Evolutionary conservation across 2,329 filamentous ascomycete genomes (phyloP), one percentile per base, ranked within the genome.

Genomic region (Monosporascus sp.): DNA sequence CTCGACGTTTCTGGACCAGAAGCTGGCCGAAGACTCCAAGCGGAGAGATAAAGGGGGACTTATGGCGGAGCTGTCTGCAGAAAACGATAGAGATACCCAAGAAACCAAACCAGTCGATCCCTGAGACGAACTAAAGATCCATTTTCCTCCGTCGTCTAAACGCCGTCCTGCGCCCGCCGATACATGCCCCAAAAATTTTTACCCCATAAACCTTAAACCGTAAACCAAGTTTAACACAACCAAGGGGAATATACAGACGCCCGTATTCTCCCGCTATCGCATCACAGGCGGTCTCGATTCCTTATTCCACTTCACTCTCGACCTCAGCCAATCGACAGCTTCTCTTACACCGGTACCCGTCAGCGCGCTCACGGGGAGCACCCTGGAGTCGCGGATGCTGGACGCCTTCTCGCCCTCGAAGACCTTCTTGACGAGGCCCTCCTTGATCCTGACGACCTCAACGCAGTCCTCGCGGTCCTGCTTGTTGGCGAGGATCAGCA

Each of bases 381-480:
- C 94, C 56, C 94, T 81, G 66, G 90, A 95, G 74, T 99, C 94
- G 59, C 93, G 82, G 51, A 97, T 90, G 58, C 86, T 88, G 43
- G 81, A 82, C 0, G 91, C 91, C 74, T 93, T 94, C 68, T 96
- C 90, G 20, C 94, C 90, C 76, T 97, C 92, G 76, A 96, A 94
- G 22, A 99, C 92, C 75, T 89, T 91, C 73, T 96, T 88, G 50
- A 99, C 92, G 52, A 97, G 78, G 0, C 93, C 94, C 71, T 99
- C 94, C 74, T 99, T 99, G 68, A 99, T 97, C 60, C 91, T 80
- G 56, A 97, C 93, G 2, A 97, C 94, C 78, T 99, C 94, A 50
- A 97, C 90, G 63, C 93, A 97, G 72, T 97, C 94, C 73, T 99
- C 94, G 2, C 93, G 78, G 70, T 99, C 94, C 75, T 99, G 94